These are phyloP conservation scores for Micromonas commoda DNA, from an alignment of 139 green algal species.

Conservation along the genomic window DNA sequence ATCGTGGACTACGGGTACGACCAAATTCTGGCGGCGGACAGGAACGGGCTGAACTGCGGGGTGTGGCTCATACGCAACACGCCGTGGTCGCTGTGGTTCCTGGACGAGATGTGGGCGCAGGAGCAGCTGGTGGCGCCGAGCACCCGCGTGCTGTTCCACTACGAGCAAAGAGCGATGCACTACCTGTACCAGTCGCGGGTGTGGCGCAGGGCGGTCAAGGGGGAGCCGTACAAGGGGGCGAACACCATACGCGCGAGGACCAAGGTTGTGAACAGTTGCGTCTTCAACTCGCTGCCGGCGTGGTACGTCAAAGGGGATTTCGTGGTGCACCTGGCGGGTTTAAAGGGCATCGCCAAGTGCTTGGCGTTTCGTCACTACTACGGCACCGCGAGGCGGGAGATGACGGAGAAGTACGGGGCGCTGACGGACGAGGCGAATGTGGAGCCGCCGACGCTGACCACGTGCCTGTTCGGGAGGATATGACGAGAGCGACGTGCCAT, in stretches of 20 bases:
- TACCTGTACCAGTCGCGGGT: conserved; percentile 8
- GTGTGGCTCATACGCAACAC: conserved; percentile 24
- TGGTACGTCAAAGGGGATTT: conserved; percentile 20
- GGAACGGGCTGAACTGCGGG: conserved; percentile 18
- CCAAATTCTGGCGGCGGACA: conserved; percentile 22
- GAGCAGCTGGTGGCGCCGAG: conserved; percentile 4
- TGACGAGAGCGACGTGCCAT: too few species aligned
- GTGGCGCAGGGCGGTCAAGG: not conserved
- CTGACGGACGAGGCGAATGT: not conserved
- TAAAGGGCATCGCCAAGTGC: conserved; percentile 17
- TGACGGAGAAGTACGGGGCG: not conserved
- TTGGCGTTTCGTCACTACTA: conserved; percentile 19
- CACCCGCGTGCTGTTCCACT: conserved; percentile 6
- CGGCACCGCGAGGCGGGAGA: not conserved
- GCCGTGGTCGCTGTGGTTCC: conserved; percentile 13
- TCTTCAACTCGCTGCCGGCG: conserved; percentile 18
- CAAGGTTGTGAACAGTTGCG: conserved; percentile 18
- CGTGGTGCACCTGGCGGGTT: conserved; percentile 6
- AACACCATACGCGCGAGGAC: conserved; percentile 20
- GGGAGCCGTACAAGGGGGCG: not conserved
- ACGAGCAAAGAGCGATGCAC: conserved; percentile 18
- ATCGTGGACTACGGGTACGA: conserved; percentile 20
- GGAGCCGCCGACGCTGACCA: not conserved
- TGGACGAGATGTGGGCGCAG: conserved; percentile 24
- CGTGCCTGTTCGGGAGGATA: not conserved